Percentiles rank a stretch among this genome's conserved stretches.
These are phyloP conservation scores for Limnanthes douglasii DNA, from an alignment of 345 rosid species.

Conservation along the genomic window DNA sequence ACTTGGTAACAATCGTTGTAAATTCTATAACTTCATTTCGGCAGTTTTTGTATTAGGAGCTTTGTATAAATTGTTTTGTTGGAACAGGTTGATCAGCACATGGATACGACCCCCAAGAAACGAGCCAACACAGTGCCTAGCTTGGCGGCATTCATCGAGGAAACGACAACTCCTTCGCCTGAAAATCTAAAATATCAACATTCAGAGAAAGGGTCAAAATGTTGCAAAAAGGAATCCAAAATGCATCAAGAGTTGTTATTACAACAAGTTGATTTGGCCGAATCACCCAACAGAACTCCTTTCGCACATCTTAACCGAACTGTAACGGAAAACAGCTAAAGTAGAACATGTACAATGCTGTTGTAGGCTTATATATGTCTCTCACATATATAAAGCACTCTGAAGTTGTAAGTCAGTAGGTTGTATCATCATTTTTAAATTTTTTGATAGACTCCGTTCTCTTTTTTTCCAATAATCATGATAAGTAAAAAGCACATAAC, in stretches of 20 bases:
- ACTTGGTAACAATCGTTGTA: slow-evolving; percentile 36
- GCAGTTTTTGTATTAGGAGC: neutral
- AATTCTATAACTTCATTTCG: neutral
- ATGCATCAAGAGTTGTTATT: slow-evolving; percentile 5
- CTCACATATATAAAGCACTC: too few species aligned
- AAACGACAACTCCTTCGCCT: slow-evolving; percentile 25
- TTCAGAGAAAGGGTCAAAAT: slow-evolving; percentile 15
- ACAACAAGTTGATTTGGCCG: too few species aligned
- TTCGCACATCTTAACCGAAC: slow-evolving; percentile 42
- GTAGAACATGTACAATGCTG: too few species aligned
- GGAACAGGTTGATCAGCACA: slow-evolving; percentile 43
- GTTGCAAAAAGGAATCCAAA: slow-evolving; percentile 19
- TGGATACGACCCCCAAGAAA: slow-evolving; percentile 33
- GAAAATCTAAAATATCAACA: slow-evolving; percentile 9
- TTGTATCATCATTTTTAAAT: too few species aligned
- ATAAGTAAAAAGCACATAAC: too few species aligned
- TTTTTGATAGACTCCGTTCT: too few species aligned
- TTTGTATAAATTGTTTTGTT: neutral
- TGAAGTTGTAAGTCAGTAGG: too few species aligned
- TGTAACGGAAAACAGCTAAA: slow-evolving; percentile 16
- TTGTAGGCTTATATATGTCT: too few species aligned
- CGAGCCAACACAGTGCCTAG: slow-evolving; percentile 45
- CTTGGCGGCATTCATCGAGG: slow-evolving; percentile 50
- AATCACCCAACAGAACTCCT: slow-evolving; percentile 46
- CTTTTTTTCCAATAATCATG: too few species aligned